These are phyloP conservation scores for Mycena haematopus DNA, from an alignment of 768 basidiomycete species.

Conservation along the genomic window DNA sequence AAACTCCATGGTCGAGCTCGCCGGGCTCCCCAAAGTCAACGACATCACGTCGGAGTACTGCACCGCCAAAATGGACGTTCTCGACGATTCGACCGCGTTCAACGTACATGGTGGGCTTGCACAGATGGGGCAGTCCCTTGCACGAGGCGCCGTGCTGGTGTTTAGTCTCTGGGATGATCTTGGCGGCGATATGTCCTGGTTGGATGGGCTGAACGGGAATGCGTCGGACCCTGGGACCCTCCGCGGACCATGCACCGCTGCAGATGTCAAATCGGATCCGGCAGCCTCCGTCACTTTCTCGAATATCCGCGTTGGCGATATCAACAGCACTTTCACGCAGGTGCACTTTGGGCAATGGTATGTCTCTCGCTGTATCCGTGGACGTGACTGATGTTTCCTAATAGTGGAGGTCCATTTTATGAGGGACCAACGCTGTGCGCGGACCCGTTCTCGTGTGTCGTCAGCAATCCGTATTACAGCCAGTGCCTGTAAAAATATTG, in stretches of 20 bases:
- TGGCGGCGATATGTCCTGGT: slow-evolving; percentile 44
- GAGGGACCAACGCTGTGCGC: slow-evolving; percentile 12
- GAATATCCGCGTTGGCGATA: slow-evolving; percentile 46
- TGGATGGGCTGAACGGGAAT: slow-evolving; percentile 36
- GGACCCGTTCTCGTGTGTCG: slow-evolving; percentile 11
- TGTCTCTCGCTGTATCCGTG: slow-evolving; percentile 5
- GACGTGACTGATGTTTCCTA: slow-evolving; percentile 10
- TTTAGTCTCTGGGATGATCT: slow-evolving; percentile 47
- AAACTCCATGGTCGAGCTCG: slow-evolving; percentile 40
- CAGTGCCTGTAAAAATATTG: slow-evolving; percentile 22
- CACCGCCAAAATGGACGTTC: slow-evolving; percentile 40
- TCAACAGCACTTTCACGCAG: slow-evolving; percentile 43
- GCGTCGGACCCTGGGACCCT: slow-evolving; percentile 37
- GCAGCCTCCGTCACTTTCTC: slow-evolving; percentile 42
- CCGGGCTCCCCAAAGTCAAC: slow-evolving; percentile 39
- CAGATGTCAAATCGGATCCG: slow-evolving; percentile 38
- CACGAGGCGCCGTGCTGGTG: slow-evolving; percentile 43
- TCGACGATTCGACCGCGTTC: slow-evolving; percentile 44
- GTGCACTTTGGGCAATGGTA: slow-evolving; percentile 21
- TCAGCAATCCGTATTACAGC: slow-evolving; percentile 22
- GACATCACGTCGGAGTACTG: slow-evolving; percentile 45
- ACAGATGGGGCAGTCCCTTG: slow-evolving; percentile 36
- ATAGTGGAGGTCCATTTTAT: slow-evolving; percentile 22
- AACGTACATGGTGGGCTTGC: slow-evolving; percentile 39
- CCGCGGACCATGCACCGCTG: slow-evolving; percentile 45